Percentiles rank a stretch among this genome's conserved stretches.
These are phyloP conservation scores for Thraustochytrium sp. DNA, from an alignment of 352 stramenopile species.

Conservation along the genomic window DNA sequence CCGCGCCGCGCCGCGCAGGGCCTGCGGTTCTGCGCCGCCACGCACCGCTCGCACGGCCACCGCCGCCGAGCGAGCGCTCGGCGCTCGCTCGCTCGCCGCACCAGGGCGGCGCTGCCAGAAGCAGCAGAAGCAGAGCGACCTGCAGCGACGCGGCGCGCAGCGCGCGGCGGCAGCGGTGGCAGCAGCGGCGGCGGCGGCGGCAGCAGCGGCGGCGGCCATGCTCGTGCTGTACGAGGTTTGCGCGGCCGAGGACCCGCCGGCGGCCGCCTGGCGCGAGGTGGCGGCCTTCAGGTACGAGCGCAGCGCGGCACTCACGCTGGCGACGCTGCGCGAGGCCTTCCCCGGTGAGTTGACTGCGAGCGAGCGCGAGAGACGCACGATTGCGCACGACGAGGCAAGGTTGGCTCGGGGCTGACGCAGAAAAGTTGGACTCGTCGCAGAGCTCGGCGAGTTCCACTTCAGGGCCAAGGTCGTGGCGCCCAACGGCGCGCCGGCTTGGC, in stretches of 20 bases:
- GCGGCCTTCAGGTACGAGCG: not conserved
- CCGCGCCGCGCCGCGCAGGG: too few species aligned
- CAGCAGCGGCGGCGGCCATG: not conserved
- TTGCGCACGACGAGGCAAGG: not conserved
- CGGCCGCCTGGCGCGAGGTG: not conserved
- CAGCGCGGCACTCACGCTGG: not conserved
- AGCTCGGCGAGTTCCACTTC: slow-evolving; percentile 35
- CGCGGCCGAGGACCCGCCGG: not conserved
- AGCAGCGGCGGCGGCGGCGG: not conserved
- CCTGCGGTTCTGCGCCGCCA: too few species aligned
- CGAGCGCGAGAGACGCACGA: too few species aligned
- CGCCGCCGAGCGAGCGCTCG: too few species aligned
- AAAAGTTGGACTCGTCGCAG: not conserved
- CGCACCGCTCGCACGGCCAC: too few species aligned
- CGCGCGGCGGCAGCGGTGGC: too few species aligned
- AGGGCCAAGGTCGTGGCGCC: not conserved
- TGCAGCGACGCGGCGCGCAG: too few species aligned
- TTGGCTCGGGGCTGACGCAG: not conserved
- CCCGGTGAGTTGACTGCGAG: not conserved
- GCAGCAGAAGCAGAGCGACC: too few species aligned
- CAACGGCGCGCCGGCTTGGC: not conserved
- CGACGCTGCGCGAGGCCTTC: not conserved
- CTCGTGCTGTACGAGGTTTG: not conserved
- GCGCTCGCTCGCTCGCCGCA: too few species aligned
- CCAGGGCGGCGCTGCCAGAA: too few species aligned